A percentile compares a stretch with the other conserved stretches of the same genome.
Conservation (phyloP, 75 land plant genomes). For the Cunninghamia lanceolata region DNA sequence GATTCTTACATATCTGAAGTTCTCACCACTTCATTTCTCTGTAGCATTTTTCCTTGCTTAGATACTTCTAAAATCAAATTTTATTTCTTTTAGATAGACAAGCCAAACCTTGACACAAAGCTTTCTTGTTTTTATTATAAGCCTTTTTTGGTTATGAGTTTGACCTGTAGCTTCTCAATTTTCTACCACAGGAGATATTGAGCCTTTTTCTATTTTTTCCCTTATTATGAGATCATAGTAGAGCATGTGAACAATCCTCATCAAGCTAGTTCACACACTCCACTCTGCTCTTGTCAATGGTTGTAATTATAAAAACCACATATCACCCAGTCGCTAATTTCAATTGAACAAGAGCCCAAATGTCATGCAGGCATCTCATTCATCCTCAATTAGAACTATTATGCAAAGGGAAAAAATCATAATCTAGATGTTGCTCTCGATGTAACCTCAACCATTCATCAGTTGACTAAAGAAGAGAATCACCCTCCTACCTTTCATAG, state of each 20-base stretch:
- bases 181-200: not conserved
- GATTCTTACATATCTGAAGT: not conserved
- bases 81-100: not conserved
- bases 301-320: constrained; percentile 2
- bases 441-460: constrained; percentile 40
- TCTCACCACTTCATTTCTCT: not conserved
- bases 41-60: not conserved
- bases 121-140: not conserved
- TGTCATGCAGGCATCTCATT: too few species aligned
- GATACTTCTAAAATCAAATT: not conserved
- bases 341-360: too few species aligned
- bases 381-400: too few species aligned
- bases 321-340: not conserved
- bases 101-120: not conserved
- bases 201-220: constrained; percentile 6
- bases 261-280: not conserved
- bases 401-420: constrained; percentile 39
- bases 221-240: not conserved
- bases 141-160: constrained; percentile 7
- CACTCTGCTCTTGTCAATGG: not conserved
- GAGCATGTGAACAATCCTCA: not conserved
- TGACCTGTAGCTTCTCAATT: not conserved
- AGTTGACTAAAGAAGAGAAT: constrained; percentile 37
- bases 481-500: constrained; percentile 30
- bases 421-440: constrained; percentile 58